A percentile compares a stretch with the other conserved stretches of the same genome.
Evolutionary conservation across 148 eudicot species (phyloP).

Genomic region (Tetragonia tetragonoides): DNA sequence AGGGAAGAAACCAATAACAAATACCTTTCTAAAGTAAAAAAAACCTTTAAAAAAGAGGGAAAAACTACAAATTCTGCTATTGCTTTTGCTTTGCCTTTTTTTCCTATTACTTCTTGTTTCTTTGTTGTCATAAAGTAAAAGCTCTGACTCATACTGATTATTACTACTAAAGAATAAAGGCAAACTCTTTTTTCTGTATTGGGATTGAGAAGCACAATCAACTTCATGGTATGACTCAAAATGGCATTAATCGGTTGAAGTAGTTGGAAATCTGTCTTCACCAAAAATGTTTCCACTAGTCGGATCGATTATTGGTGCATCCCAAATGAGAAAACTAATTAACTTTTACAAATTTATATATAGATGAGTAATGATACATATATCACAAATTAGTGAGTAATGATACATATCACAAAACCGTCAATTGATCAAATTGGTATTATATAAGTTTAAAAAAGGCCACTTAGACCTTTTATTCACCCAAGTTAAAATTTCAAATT

Average conservation of each 20-base stretch:
- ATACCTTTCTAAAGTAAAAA: not conserved
- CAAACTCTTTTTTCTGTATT: constrained; percentile 20
- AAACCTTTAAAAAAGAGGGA: not conserved
- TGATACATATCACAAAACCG: too few species aligned
- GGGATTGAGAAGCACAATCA: constrained; percentile 16
- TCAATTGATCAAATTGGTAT: too few species aligned
- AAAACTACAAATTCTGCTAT: not conserved
- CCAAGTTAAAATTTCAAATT: too few species aligned
- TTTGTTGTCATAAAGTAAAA: constrained; percentile 31
- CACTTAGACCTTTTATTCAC: too few species aligned
- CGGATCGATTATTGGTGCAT: not conserved
- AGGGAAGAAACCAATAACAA: constrained; percentile 5
- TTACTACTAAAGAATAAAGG: constrained; percentile 15
- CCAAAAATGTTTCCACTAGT: not conserved
- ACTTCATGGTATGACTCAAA: constrained; percentile 24
- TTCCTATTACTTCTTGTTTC: not conserved
- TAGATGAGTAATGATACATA: too few species aligned
- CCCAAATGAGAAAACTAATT: too few species aligned
- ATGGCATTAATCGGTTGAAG: constrained; percentile 18
- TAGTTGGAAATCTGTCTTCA: constrained; percentile 7
- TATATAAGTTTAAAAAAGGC: too few species aligned
- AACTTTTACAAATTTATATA: too few species aligned
- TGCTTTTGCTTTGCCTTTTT: constrained; percentile 15
- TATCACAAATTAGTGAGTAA: too few species aligned
- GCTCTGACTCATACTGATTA: constrained; percentile 24